These are phyloP conservation scores for Aureobasidium sp. DNA, from an alignment of 2,329 filamentous ascomycete species.

Conservation along the genomic window DNA sequence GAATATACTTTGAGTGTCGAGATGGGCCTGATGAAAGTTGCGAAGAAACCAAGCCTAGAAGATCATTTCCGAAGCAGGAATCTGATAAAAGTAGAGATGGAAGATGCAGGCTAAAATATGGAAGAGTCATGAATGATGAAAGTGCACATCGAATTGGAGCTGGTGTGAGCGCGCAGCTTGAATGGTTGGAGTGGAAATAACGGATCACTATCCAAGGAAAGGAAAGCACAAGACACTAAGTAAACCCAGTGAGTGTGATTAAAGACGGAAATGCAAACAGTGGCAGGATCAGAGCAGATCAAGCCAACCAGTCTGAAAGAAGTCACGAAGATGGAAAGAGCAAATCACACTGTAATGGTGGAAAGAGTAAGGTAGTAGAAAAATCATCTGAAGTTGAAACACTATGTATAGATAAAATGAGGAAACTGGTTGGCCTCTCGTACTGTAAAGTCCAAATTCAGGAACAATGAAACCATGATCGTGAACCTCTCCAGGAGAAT, in stretches of 20 bases:
- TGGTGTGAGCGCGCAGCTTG: background rate
- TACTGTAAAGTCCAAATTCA: background rate
- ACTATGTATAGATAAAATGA: conserved; percentile 5
- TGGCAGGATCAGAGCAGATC: background rate
- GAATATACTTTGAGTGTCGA: background rate
- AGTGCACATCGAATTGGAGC: too few species aligned
- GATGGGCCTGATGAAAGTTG: background rate
- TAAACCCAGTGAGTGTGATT: background rate
- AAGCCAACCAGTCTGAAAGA: background rate
- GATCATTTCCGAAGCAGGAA: background rate
- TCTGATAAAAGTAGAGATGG: background rate
- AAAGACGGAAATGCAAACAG: too few species aligned
- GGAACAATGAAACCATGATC: background rate
- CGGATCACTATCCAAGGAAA: background rate
- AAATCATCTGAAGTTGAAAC: background rate
- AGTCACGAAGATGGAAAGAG: background rate
- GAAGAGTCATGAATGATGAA: too few species aligned
- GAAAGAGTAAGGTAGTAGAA: background rate
- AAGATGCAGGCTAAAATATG: background rate
- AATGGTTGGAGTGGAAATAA: too few species aligned
- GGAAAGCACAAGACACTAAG: background rate
- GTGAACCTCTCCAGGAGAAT: conserved; percentile 11
- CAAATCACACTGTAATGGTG: background rate
- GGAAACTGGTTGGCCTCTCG: conserved; percentile 1
- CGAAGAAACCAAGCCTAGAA: background rate